Percentiles rank a stretch among this genome's conserved stretches.
Evolutionary conservation across 441 rosid species (phyloP).

Genomic region (Monsonia emarginata): DNA sequence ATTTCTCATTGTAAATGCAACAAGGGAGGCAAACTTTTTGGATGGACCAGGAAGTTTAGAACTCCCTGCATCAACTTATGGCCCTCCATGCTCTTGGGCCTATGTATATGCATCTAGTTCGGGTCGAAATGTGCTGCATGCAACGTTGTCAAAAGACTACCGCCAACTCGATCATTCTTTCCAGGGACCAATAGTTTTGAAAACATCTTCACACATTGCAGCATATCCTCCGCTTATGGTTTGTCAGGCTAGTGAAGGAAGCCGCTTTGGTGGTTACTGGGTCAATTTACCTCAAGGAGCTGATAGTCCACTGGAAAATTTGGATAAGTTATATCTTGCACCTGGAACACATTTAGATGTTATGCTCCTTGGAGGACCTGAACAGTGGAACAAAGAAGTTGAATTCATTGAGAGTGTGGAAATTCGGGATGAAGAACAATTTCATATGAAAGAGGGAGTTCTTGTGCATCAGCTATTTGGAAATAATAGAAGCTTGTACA

Average conservation of each 20-base stretch:
- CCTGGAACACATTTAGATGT: conserved; percentile 78
- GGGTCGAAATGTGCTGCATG: conserved; percentile 69
- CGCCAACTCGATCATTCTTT: conserved; percentile 41
- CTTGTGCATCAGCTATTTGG: conserved; percentile 35
- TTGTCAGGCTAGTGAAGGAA: conserved; percentile 67
- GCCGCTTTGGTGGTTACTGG: conserved; percentile 85
- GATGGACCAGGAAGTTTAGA: conserved; percentile 30
- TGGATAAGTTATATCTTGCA: conserved; percentile 58
- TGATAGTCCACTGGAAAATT: conserved; percentile 33
- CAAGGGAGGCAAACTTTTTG: conserved; percentile 31
- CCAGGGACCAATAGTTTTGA: conserved; percentile 45
- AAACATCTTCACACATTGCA: conserved; percentile 66
- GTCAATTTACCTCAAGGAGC: conserved; percentile 36
- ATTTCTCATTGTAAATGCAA: conserved; percentile 52
- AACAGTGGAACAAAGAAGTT: conserved; percentile 58
- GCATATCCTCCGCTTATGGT: conserved; percentile 66
- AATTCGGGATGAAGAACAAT: conserved; percentile 32
- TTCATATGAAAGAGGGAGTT: conserved; percentile 32
- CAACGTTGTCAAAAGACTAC: conserved; percentile 60
- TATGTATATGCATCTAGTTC: conserved; percentile 53
- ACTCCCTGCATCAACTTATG: conserved; percentile 21
- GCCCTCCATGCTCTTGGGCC: conserved; percentile 80
- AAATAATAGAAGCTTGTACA: conserved; percentile 34
- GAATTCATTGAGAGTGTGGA: conserved; percentile 51
- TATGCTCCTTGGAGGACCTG: conserved; percentile 78